Evolutionary conservation across 1,284 basidiomycete species (phyloP), one percentile per base, ranked within the genome.

Genomic region (Kwoniella shivajii): DNA sequence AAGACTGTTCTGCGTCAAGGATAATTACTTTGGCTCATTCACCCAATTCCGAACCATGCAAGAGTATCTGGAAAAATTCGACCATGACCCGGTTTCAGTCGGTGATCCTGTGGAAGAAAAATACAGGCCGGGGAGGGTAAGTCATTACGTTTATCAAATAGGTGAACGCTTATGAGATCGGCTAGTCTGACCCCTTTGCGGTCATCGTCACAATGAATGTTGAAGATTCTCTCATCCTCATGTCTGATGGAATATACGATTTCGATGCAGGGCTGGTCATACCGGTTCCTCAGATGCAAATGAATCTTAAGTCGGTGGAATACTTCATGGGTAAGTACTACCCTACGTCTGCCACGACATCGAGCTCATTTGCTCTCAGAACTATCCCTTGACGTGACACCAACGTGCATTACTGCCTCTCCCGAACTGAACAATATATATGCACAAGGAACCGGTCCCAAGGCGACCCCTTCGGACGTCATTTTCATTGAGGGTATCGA

Each of bases 11-110:
- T 85, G 88, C 44, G 70, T 95, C 50, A 85, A 88, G 53, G 91
- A 94, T 66, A 95, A 96, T 73, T 96, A 96, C 74, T 86, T 95
- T 55, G 93, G 93, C 18, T 83, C 84, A 4, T 96, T 93, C 75
- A 95, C 92, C 1, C 89, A 93, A 66, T 96, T 92, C 69, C 86
- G 86, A 6, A 94, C 90, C 0, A 81, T 91, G 48, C 83, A 83
- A 29, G 93, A 96, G 78, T 93, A 90, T 71, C 79, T 92, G 50
- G 84, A 86, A 53, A 88, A 86, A 72, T 82, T 84, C 27, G 82
- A 80, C 50, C 80, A 79, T 56, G 83, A 83, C 4, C 75, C 82
- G 5, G 81, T 84, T 22, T 66, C 61, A 2, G 80, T 86, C 5
- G 92, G 92, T 4, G 92, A 96, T 75, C 90, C 90, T 1, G 81